Evolutionary conservation across 2,329 filamentous ascomycete genomes (phyloP), one percentile per base, ranked within the genome.

Genomic region (Fusarium floridanum): DNA sequence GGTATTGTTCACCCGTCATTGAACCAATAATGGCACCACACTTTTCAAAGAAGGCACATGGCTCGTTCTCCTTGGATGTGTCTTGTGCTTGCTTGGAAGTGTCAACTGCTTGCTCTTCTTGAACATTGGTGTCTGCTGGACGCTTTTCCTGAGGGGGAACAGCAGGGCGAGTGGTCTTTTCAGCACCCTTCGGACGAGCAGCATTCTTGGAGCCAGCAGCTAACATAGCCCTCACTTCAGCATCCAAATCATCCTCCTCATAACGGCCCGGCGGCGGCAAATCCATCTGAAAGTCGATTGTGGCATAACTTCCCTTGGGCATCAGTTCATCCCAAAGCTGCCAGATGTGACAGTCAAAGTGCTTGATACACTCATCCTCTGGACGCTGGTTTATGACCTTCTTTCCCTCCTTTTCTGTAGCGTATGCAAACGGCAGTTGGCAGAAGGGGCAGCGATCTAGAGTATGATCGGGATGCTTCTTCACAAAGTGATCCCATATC

Each of bases 271-370:
- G 17, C 5, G 20, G 53, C 20, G 29, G 53, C 5, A 50, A 50
- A 27, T 34, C 17, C 16, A 7, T 5, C 16, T 4, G n/a, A n/a
- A 59, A n/a, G 20, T 24, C 29, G 12, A 8, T 17, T 14, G 11
- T 20, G n/a, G 17, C 11, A 22, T 16, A 29, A 12, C 16, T 43
- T 11, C n/a, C 22, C 12, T 57, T 22, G 17, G 66, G 64, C n/a
- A 48, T 27, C 16, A 76, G 5, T 1, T n/a, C 8, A 22, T 67
- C 66, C 76, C 76, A 78, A 8, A 78, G 77, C 1, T 48, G 4
- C 12, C 77, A 67, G 39, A 73, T 29, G 50, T 78, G 77, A 4
- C 75, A 78, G 29, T 78, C 77, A 17, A 77, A 36, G 48, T 78
- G 77, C 48, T 67, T 64, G 48, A 69, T 63, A n/a, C 74, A 70